Evolutionary conservation across 768 basidiomycete genomes (phyloP).

Genomic region (Tylopilus sp.): DNA sequence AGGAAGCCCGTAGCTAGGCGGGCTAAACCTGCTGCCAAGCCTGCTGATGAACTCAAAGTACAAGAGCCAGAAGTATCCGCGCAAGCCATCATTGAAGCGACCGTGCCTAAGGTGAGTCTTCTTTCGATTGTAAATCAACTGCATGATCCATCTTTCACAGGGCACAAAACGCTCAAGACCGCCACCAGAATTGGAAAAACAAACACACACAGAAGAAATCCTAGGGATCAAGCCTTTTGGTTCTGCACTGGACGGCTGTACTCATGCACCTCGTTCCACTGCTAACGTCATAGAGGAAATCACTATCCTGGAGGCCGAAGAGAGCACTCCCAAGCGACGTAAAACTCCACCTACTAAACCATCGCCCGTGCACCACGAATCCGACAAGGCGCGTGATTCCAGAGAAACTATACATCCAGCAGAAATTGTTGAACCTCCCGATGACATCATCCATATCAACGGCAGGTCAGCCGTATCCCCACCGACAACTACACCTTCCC

Average conservation of each 20-base stretch:
- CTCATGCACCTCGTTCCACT: constrained; percentile 1
- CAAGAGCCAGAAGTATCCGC: constrained; percentile 40
- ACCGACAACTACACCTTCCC: constrained; percentile 12
- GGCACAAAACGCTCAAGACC: constrained; percentile 78
- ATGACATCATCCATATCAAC: constrained; percentile 19
- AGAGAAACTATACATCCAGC: constrained; percentile 27
- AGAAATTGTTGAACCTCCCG: constrained; percentile 40
- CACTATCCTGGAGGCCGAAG: constrained; percentile 37
- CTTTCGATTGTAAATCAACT: constrained; percentile 2
- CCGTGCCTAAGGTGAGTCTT: constrained; percentile 60
- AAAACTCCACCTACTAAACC: constrained; percentile 34
- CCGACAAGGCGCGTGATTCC: constrained; percentile 30
- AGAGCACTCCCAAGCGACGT: constrained; percentile 43
- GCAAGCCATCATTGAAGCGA: constrained; percentile 74
- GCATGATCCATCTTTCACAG: constrained; percentile 32
- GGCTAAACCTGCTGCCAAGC: constrained; percentile 32
- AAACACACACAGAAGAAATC: constrained; percentile 6
- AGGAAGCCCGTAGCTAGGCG: constrained; percentile 42
- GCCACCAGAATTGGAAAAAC: constrained; percentile 51
- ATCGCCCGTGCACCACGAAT: constrained; percentile 25
- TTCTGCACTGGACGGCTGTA: constrained; percentile 16
- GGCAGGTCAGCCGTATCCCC: constrained; percentile 9
- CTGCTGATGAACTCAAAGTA: constrained; percentile 30
- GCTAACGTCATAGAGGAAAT: constrained; percentile 32
- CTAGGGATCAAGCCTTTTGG: constrained; percentile 8